phyloP scores from a whole-genome alignment of 176 grass and related monocot genomes.

The Carex pumila region DNA sequence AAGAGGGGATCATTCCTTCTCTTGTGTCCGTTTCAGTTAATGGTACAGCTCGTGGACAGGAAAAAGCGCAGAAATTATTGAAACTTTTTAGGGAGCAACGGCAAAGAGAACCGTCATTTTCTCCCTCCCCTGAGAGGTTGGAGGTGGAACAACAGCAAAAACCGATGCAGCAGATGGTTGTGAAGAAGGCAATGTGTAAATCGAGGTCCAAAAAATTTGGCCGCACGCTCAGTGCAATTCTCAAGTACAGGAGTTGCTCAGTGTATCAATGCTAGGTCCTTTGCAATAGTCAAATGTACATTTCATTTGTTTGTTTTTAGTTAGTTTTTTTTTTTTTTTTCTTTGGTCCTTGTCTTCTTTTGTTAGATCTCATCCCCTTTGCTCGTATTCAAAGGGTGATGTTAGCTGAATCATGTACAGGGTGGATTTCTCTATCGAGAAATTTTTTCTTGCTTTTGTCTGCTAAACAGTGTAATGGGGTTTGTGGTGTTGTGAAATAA shows the following conservation, averaged over 20 bases:
- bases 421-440: slow-evolving; percentile 16
- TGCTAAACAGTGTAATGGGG: not conserved
- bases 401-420: slow-evolving; percentile 18
- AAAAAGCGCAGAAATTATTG: slow-evolving; percentile 84
- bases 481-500: not conserved
- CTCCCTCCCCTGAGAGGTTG: slow-evolving; percentile 20
- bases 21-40: slow-evolving; percentile 75
- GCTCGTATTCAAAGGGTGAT: slow-evolving; percentile 13
- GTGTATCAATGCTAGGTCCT: slow-evolving; percentile 78
- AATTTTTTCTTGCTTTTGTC: not conserved
- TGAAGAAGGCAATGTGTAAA: slow-evolving; percentile 58
- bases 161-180: slow-evolving; percentile 12
- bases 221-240: slow-evolving; percentile 71
- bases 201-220: slow-evolving; percentile 73
- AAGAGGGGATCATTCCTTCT: slow-evolving; percentile 84
- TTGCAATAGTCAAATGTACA: slow-evolving; percentile 34
- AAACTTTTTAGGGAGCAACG: slow-evolving; percentile 92
- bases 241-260: slow-evolving; percentile 77
- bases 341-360: not conserved
- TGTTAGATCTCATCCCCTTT: slow-evolving; percentile 24
- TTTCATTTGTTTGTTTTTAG: slow-evolving; percentile 31
- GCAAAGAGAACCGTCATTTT: slow-evolving; percentile 36
- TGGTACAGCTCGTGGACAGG: slow-evolving; percentile 59
- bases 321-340: not conserved
- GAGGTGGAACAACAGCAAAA: slow-evolving; percentile 28